phyloP scores from a whole-genome alignment of 2,329 filamentous ascomycete genomes.

The Furcasterigmium furcatum region DNA sequence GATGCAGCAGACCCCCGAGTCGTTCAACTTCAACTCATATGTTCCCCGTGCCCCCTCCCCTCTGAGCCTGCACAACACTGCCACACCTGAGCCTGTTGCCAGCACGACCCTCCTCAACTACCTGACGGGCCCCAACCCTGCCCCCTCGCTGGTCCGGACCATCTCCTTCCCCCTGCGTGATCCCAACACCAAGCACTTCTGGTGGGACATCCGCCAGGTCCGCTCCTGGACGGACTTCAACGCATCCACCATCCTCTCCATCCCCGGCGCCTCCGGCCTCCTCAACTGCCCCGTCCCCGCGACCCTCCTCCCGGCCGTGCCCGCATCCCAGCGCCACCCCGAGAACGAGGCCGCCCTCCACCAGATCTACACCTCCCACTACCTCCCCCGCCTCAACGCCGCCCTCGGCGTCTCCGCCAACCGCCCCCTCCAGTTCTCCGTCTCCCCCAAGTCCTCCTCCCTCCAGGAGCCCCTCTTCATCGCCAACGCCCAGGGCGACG shows the following conservation, averaged over 20 bases:
- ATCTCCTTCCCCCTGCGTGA: slow-evolving; percentile 67
- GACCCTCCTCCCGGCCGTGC: slow-evolving; percentile 57
- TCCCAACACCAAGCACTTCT: slow-evolving; percentile 77
- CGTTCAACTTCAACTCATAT: slow-evolving; percentile 45
- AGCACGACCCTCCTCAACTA: slow-evolving; percentile 74
- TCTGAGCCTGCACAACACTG: slow-evolving; percentile 29
- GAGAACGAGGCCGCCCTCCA: slow-evolving; percentile 77
- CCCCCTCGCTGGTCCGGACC: slow-evolving; percentile 76
- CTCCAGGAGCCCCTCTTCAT: slow-evolving; percentile 59
- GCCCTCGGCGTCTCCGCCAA: slow-evolving; percentile 75
- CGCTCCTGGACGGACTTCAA: slow-evolving; percentile 81
- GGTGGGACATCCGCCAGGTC: slow-evolving; percentile 93
- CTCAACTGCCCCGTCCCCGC: slow-evolving; percentile 67
- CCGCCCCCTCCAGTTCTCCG: slow-evolving; percentile 53
- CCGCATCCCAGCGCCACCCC: slow-evolving; percentile 60
- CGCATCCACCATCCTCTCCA: slow-evolving; percentile 63
- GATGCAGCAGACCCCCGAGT: slow-evolving; percentile 26
- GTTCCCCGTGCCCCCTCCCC: slow-evolving; percentile 43
- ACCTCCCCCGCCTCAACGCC: slow-evolving; percentile 83
- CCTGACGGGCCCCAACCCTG: slow-evolving; percentile 75
- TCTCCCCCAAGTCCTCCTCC: slow-evolving; percentile 31
- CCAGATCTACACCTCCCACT: slow-evolving; percentile 71
- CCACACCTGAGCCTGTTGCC: slow-evolving; percentile 41
- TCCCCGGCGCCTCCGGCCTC: slow-evolving; percentile 70
- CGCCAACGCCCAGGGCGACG: slow-evolving; percentile 57